Conservation (phyloP, 345 rosid genomes). For the Xanthoceras sorbifolium region DNA sequence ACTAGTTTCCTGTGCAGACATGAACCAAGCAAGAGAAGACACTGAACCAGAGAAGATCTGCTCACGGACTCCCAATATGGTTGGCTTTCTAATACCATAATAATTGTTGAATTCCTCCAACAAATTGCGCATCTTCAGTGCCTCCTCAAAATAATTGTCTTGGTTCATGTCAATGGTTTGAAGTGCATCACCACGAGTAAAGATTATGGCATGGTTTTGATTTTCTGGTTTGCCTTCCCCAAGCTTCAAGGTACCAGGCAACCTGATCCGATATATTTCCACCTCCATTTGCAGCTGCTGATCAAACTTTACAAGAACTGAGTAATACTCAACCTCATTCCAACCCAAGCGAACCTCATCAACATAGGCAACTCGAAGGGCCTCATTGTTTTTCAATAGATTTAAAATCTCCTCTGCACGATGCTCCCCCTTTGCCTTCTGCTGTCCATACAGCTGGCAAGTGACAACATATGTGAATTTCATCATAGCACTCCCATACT, state of each 20-base stretch:
- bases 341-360: slow-evolving; percentile 68
- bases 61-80: slow-evolving; percentile 89
- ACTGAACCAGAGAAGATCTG: slow-evolving; percentile 91
- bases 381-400: slow-evolving; percentile 75
- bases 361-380: slow-evolving; percentile 90
- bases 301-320: slow-evolving; percentile 84
- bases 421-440: slow-evolving; percentile 64
- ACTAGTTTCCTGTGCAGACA: slow-evolving; percentile 90
- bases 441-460: slow-evolving; percentile 83
- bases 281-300: slow-evolving; percentile 70
- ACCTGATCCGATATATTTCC: slow-evolving; percentile 82
- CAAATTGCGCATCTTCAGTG: slow-evolving; percentile 91
- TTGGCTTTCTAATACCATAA: slow-evolving; percentile 84
- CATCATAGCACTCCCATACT: slow-evolving; percentile 76
- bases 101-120: slow-evolving; percentile 68
- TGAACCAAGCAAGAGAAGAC: slow-evolving; percentile 92
- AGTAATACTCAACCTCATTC: slow-evolving; percentile 61
- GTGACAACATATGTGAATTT: slow-evolving; percentile 86
- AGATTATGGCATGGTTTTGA: slow-evolving; percentile 94
- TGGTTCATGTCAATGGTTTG: slow-evolving; percentile 98
- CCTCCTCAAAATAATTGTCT: slow-evolving; percentile 88
- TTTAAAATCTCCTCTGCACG: slow-evolving; percentile 77
- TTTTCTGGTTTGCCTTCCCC: slow-evolving; percentile 98
- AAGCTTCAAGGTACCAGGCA: slow-evolving; percentile 86
- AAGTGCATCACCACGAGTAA: slow-evolving; percentile 91